Percentiles rank a stretch among this genome's conserved stretches.
These are phyloP conservation scores for Tolypocladium nubicola DNA, from an alignment of 2,329 filamentous ascomycete species.

Conservation along the genomic window DNA sequence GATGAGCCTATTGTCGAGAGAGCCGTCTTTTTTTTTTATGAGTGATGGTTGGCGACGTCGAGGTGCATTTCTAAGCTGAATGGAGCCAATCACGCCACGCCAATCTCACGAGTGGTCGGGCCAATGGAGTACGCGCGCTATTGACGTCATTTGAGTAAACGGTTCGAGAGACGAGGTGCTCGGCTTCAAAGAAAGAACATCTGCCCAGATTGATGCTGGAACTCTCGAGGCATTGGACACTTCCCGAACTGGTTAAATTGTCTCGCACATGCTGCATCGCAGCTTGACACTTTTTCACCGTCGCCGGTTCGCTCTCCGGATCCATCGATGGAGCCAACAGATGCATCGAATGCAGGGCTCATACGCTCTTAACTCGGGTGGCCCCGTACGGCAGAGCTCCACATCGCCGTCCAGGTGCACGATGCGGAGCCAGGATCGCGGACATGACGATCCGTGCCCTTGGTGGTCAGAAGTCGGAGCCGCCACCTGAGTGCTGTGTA, in stretches of 20 bases:
- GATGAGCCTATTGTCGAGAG: background rate
- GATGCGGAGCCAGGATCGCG: background rate
- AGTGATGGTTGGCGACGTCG: constrained; percentile 8
- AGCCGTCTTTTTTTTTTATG: constrained; percentile 8
- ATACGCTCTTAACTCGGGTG: background rate
- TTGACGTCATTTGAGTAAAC: background rate
- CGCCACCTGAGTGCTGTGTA: too few relatives aligned
- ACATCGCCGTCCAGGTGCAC: background rate
- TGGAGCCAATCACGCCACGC: background rate
- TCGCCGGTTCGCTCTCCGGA: background rate
- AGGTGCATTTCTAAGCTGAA: background rate
- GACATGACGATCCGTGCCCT: background rate
- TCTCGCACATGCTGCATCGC: background rate
- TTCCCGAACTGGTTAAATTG: background rate
- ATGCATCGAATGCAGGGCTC: background rate
- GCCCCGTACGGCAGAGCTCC: background rate
- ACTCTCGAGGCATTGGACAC: too few relatives aligned
- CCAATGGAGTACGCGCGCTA: background rate
- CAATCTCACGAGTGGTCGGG: constrained; percentile 15
- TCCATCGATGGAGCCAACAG: background rate
- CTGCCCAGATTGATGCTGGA: too few relatives aligned
- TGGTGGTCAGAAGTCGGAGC: too few relatives aligned
- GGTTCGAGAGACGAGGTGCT: too few relatives aligned
- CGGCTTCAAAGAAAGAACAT: too few relatives aligned
- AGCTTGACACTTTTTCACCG: too few relatives aligned